phyloP scores from a whole-genome alignment of 345 rosid genomes.

The Limnanthes douglasii region DNA sequence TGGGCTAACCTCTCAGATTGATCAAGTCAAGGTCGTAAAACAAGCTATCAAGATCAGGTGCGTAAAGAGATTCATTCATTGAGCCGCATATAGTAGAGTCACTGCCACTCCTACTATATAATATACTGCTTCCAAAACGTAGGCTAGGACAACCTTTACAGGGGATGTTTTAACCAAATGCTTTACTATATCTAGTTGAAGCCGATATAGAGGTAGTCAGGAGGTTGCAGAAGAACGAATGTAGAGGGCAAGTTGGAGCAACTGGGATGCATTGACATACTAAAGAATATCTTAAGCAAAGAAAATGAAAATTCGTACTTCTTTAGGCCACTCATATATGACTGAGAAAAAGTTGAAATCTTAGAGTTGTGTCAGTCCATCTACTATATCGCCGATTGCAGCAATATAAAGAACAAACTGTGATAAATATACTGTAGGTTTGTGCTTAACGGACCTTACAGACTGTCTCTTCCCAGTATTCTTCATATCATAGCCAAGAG shows the following conservation, averaged over 20 bases:
- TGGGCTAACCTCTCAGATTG: constrained; percentile 99
- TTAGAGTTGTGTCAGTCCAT: constrained; percentile 94
- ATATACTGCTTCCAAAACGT: constrained; percentile 90
- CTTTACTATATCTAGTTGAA: constrained; percentile 76
- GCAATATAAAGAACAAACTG: constrained; percentile 92
- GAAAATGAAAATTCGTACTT: constrained; percentile 50
- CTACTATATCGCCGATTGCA: constrained; percentile 97
- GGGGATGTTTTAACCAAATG: constrained; percentile 94
- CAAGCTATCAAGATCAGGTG: constrained; percentile 58
- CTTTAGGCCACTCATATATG: constrained; percentile 96
- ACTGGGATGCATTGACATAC: constrained; percentile 95
- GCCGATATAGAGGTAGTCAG: constrained; percentile 76
- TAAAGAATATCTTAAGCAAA: no score
- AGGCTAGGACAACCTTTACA: constrained; percentile 83
- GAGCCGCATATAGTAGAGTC: constrained; percentile 59
- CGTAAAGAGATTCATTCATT: constrained; percentile 34
- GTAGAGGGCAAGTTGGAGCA: constrained; percentile 37
- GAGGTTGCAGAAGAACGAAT: constrained; percentile 57
- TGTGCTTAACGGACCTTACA: constrained; percentile 70
- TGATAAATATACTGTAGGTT: constrained; percentile 73
- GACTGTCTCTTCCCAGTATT: constrained; percentile 64
- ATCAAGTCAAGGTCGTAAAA: constrained; percentile 97
- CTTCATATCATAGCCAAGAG: constrained; percentile 43
- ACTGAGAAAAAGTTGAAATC: constrained; percentile 96
- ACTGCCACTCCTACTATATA: constrained; percentile 53